These are phyloP conservation scores for Hypoxylon sp. DNA, from an alignment of 2,329 filamentous ascomycete species.

Conservation along the genomic window DNA sequence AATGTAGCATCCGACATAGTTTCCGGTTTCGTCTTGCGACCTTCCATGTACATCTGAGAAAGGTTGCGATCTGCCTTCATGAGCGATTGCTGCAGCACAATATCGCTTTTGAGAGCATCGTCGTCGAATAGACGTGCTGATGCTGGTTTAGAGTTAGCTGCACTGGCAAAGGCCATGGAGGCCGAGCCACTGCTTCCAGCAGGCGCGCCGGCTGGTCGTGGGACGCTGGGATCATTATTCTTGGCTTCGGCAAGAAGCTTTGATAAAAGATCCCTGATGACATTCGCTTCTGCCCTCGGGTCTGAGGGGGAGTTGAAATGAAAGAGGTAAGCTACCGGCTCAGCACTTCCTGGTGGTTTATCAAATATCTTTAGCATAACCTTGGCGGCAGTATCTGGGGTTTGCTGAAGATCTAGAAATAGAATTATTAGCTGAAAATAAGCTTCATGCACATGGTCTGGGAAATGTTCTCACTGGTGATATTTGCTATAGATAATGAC, in stretches of 20 bases:
- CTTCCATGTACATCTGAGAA: constrained; percentile 88
- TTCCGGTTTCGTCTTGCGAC: constrained; percentile 85
- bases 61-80: constrained; percentile 84
- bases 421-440: constrained; percentile 23
- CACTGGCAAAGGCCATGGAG: constrained; percentile 83
- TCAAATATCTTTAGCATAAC: constrained; percentile 95
- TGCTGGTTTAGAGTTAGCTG: constrained; percentile 69
- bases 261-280: constrained; percentile 85
- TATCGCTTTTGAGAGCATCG: constrained; percentile 80
- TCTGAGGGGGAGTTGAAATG: constrained; percentile 85
- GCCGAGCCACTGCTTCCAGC: constrained; percentile 68
- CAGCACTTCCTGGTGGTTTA: constrained; percentile 70
- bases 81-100: constrained; percentile 87
- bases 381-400: constrained; percentile 87
- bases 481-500: constrained; percentile 79
- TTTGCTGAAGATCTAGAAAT: constrained; percentile 87
- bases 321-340: constrained; percentile 83
- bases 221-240: constrained; percentile 65
- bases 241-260: constrained; percentile 81
- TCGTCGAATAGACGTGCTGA: constrained; percentile 84
- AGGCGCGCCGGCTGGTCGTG: constrained; percentile 61
- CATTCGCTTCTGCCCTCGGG: constrained; percentile 86
- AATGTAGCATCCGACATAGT: constrained; percentile 85
- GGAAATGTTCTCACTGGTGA: constrained; percentile 77
- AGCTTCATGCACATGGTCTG: constrained; percentile 17